phyloP scores from a whole-genome alignment of 495 filamentous ascomycete species.

The Bathelium albidoporum region DNA sequence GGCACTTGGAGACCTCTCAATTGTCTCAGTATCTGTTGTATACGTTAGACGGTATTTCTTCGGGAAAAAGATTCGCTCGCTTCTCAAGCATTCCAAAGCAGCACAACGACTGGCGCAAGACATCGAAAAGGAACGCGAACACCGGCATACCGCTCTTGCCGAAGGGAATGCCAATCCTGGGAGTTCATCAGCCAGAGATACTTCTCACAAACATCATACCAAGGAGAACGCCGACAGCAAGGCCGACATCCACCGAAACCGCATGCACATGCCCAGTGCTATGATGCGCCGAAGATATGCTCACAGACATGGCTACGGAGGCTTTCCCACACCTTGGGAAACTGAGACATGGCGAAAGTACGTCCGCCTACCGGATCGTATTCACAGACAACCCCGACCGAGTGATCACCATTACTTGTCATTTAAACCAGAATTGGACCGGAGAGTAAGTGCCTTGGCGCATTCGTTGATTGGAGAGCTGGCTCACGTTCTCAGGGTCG shows the following conservation, averaged over 20 bases:
- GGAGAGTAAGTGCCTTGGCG: constrained; percentile 3
- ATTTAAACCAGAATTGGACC: constrained; percentile 7
- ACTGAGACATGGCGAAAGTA: neutral
- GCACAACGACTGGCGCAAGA: constrained; percentile 1
- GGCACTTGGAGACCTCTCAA: neutral
- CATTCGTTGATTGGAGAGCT: too few relatives aligned
- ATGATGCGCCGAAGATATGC: neutral
- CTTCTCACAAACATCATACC: neutral
- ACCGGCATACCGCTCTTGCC: neutral
- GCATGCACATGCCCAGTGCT: neutral
- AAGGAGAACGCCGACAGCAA: neutral
- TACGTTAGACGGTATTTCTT: constrained; percentile 5
- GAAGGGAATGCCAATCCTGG: neutral
- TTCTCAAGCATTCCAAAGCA: constrained; percentile 6
- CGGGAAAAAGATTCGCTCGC: neutral
- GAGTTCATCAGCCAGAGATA: neutral
- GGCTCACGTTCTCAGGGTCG: too few relatives aligned
- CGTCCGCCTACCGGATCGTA: neutral
- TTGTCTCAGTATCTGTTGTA: constrained; percentile 9
- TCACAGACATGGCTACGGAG: neutral
- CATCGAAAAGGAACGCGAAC: constrained; percentile 4
- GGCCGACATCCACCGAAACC: too few relatives aligned
- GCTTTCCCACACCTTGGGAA: constrained; percentile 8
- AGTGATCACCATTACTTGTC: constrained; percentile 8
- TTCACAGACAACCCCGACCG: neutral